Base-by-base conservation (phyloP, 805 yeast species). In the Huiozyma sinensis region DNA sequence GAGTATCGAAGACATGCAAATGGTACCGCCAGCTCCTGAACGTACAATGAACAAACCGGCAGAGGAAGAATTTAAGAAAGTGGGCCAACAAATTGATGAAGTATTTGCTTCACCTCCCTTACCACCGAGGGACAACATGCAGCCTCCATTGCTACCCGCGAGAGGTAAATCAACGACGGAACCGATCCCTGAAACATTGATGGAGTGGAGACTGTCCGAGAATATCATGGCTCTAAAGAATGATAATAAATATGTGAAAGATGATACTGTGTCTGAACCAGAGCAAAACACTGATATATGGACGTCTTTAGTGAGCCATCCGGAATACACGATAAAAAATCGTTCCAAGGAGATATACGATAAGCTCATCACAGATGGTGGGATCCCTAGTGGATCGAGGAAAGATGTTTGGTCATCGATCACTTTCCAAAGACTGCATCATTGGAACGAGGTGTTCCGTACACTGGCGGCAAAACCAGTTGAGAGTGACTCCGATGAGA, bases 371-470 rank as follows among this genome's bases (percentile, higher is more conserved):
- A 24, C 30, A 5, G 28, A 17, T 5, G 31, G 36, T 7, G 48
- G 47, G 7, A 35, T 49, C 5, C 43, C 43, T 7, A 12, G 7
- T 7, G 37, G 33, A 7, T 30, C 36, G 6, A 44, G 50, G 17
- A 29, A 37, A 5, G 7, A 40, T 24, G 35, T 47, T 12, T 50
- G 53, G 53, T 33, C 47, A 30, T 33, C 46, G 3, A 12, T 45
- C 9, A 37, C 46, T n/a, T 44, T 49, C 12, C 28, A 27, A 31
- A 13, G 44, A 17, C 39, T 33, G 10, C 44, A 43, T 39, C 39
- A 46, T 9, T 49, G 52, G 52, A 32, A 39, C 7, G 40, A 34
- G 6, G 39, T 49, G 6, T 49, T 40, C 28, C 40, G 40, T 7
- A 28, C 40, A 4, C 33, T 49, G n/a, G 28, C 34, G 6, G 39